A percentile compares a stretch with the other conserved stretches of the same genome.
phyloP scores from a whole-genome alignment of 805 yeast species.

The Barnettozyma siamensis region DNA sequence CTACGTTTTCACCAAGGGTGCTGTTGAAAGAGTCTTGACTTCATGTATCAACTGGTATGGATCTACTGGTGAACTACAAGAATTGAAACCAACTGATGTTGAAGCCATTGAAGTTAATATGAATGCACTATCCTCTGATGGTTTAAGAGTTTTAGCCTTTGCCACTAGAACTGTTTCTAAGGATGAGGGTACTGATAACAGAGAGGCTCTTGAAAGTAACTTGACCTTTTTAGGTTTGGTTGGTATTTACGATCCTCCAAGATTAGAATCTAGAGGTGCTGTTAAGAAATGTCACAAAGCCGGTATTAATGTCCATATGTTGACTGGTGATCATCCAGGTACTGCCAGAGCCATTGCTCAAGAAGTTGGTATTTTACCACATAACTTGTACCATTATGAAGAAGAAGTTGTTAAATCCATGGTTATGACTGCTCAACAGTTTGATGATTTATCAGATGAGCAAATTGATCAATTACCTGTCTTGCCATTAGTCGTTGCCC shows the following conservation, averaged over 20 bases:
- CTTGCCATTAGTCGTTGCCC: slow-evolving; percentile 70
- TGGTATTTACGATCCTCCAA: slow-evolving; percentile 79
- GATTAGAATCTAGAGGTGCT: slow-evolving; percentile 59
- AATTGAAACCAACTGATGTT: slow-evolving; percentile 38
- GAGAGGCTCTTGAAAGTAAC: slow-evolving; percentile 44
- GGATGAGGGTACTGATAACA: slow-evolving; percentile 28
- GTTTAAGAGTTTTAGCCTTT: slow-evolving; percentile 69
- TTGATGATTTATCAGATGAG: slow-evolving; percentile 56
- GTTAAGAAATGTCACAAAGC: slow-evolving; percentile 66
- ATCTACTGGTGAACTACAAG: slow-evolving; percentile 25
- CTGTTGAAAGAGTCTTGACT: slow-evolving; percentile 61
- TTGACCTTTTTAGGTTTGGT: slow-evolving; percentile 60
- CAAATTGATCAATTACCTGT: slow-evolving; percentile 60
- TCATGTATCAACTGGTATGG: slow-evolving; percentile 50
- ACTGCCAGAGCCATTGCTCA: slow-evolving; percentile 77
- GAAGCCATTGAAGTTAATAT: slow-evolving; percentile 46
- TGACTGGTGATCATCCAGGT: slow-evolving; percentile 77
- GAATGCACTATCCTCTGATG: slow-evolving; percentile 55
- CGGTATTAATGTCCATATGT: slow-evolving; percentile 75
- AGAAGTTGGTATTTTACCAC: slow-evolving; percentile 73
- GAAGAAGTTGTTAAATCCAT: slow-evolving; percentile 52
- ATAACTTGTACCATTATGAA: slow-evolving; percentile 49
- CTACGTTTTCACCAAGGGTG: slow-evolving; percentile 59
- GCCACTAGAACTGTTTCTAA: slow-evolving; percentile 39
- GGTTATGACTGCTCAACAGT: slow-evolving; percentile 73